phyloP scores from a whole-genome alignment of 1,284 basidiomycete genomes.

The Ganoderma resinaceum region DNA sequence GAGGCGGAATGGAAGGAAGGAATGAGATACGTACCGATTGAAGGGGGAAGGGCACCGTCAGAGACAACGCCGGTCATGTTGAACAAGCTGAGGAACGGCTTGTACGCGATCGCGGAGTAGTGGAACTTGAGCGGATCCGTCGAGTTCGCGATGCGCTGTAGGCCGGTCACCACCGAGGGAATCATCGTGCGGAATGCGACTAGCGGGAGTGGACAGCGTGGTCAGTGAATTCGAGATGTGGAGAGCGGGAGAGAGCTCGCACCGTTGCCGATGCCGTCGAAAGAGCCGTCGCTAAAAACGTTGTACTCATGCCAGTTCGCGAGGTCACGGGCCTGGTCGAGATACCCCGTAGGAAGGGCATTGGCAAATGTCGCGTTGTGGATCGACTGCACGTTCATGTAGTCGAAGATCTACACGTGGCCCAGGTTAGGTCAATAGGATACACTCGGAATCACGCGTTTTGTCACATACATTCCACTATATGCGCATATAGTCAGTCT shows the following conservation, averaged over 20 bases:
- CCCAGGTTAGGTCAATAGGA: background rate
- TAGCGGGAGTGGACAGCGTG: constrained; percentile 19
- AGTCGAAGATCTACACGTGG: constrained; percentile 51
- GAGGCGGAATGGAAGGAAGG: background rate
- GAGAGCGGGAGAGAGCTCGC: background rate
- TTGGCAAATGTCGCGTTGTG: constrained; percentile 49
- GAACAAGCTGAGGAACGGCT: constrained; percentile 61
- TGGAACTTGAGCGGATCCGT: constrained; percentile 51
- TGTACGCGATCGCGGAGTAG: constrained; percentile 56
- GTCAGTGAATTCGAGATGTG: background rate
- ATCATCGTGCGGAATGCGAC: constrained; percentile 56
- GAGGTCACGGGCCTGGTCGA: constrained; percentile 49
- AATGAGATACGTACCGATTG: constrained; percentile 40
- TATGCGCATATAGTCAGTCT: background rate
- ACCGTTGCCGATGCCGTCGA: constrained; percentile 48
- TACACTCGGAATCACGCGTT: background rate
- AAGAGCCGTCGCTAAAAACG: constrained; percentile 49
- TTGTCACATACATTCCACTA: constrained; percentile 45
- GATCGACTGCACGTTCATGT: constrained; percentile 59
- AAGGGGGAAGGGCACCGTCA: constrained; percentile 41
- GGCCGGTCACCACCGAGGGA: constrained; percentile 50
- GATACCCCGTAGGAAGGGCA: constrained; percentile 41
- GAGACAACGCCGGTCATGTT: constrained; percentile 53
- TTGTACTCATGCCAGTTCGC: constrained; percentile 60
- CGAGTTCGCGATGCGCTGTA: constrained; percentile 51